Evolutionary conservation across 345 rosid genomes (phyloP).

Genomic region (Noccaea caerulescens): DNA sequence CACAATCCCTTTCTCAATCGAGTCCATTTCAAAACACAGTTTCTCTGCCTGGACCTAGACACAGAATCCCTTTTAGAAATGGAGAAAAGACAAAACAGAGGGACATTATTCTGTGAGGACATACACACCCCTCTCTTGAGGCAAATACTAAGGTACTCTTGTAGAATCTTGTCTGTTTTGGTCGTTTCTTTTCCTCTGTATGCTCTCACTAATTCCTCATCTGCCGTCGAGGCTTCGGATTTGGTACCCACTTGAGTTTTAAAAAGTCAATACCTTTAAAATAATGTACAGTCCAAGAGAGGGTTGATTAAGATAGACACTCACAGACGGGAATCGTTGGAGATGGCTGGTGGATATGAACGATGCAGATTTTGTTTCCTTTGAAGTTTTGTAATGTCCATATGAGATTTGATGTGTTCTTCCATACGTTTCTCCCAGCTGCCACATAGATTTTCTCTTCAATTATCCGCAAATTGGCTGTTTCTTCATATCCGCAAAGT

Average conservation of each 20-base stretch:
- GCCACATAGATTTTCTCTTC: slow-evolving; percentile 74
- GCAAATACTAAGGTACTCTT: slow-evolving; percentile 59
- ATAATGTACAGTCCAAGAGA: not conserved
- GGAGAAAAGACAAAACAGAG: not conserved
- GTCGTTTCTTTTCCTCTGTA: slow-evolving; percentile 58
- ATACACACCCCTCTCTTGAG: slow-evolving; percentile 59
- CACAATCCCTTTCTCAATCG: slow-evolving; percentile 71
- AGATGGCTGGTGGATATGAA: slow-evolving; percentile 72
- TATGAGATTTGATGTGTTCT: slow-evolving; percentile 48
- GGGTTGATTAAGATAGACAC: slow-evolving; percentile 29
- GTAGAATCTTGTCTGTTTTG: slow-evolving; percentile 52
- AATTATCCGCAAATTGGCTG: slow-evolving; percentile 40
- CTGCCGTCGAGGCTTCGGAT: not conserved
- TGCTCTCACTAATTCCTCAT: slow-evolving; percentile 60
- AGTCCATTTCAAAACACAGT: slow-evolving; percentile 48
- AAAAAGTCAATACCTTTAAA: slow-evolving; percentile 22
- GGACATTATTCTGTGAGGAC: not conserved
- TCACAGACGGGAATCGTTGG: slow-evolving; percentile 63
- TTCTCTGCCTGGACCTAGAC: slow-evolving; percentile 72
- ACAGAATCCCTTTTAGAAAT: slow-evolving; percentile 18
- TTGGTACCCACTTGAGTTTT: not conserved
- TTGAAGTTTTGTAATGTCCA: slow-evolving; percentile 67
- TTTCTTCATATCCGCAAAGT: no score
- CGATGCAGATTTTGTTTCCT: slow-evolving; percentile 64
- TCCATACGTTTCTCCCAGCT: slow-evolving; percentile 53